These are phyloP conservation scores for Cucurbitaria berberidis DNA, from an alignment of 2,329 filamentous ascomycete species.

Conservation along the genomic window DNA sequence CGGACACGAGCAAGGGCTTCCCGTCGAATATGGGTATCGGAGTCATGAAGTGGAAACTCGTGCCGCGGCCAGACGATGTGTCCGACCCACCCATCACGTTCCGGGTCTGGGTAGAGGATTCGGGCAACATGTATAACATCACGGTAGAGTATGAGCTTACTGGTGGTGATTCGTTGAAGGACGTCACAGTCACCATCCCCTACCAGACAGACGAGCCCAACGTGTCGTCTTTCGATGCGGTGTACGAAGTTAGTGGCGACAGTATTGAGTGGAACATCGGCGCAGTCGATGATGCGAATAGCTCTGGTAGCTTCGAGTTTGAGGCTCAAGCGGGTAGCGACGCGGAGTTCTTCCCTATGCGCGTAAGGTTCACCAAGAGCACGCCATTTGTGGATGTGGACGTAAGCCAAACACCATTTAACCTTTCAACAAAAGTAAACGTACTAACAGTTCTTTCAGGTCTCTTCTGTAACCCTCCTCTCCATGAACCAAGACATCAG, in stretches of 20 bases:
- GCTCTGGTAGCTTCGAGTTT: slow-evolving; percentile 90
- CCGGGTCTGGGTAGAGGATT: slow-evolving; percentile 96
- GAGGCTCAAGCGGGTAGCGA: slow-evolving; percentile 88
- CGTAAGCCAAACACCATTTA: slow-evolving; percentile 65
- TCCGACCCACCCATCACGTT: slow-evolving; percentile 90
- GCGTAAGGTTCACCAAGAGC: slow-evolving; percentile 83
- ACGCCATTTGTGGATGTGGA: slow-evolving; percentile 91
- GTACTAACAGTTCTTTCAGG: slow-evolving; percentile 56
- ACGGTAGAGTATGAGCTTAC: slow-evolving; percentile 96
- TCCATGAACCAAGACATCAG: slow-evolving; percentile 79
- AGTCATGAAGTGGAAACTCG: slow-evolving; percentile 89
- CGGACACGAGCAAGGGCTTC: slow-evolving; percentile 86
- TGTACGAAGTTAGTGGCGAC: slow-evolving; percentile 92
- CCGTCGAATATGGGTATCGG: slow-evolving; percentile 93
- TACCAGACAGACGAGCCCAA: slow-evolving; percentile 84
- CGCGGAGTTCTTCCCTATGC: slow-evolving; percentile 98
- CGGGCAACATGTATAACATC: slow-evolving; percentile 80
- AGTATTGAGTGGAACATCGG: slow-evolving; percentile 94
- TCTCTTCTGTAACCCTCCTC: slow-evolving; percentile 71
- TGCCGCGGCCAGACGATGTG: slow-evolving; percentile 79
- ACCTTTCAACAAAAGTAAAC: background rate
- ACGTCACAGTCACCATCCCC: slow-evolving; percentile 87
- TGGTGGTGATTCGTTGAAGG: slow-evolving; percentile 76
- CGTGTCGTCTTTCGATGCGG: slow-evolving; percentile 90
- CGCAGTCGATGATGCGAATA: slow-evolving; percentile 79